Evolutionary conservation across 2,329 filamentous ascomycete species (phyloP).

Genomic region (Cryphonectria nitschkei): DNA sequence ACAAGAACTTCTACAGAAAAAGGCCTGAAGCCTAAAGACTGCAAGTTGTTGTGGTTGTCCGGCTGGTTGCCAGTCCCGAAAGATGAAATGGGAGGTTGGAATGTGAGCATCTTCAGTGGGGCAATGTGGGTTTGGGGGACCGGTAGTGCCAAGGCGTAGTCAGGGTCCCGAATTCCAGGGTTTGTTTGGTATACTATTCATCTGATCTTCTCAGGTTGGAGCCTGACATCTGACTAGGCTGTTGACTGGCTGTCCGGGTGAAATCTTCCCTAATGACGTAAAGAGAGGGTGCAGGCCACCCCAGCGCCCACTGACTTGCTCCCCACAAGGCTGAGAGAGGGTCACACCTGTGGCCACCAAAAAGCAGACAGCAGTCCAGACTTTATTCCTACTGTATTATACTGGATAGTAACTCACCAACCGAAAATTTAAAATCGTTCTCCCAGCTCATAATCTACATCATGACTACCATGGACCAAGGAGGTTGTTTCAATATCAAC

Average conservation of each 20-base stretch:
- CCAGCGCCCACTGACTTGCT: neutral
- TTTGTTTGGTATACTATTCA: neutral
- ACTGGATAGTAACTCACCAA: too few relatives aligned
- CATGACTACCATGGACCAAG: neutral
- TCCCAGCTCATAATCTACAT: neutral
- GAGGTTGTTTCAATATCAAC: too few relatives aligned
- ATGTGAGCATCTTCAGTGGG: constrained; percentile 10
- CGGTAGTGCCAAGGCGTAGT: neutral
- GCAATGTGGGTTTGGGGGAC: neutral
- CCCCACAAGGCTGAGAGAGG: constrained; percentile 6
- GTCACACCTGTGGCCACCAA: neutral
- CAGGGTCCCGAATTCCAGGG: constrained; percentile 5
- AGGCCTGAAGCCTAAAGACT: neutral
- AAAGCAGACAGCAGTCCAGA: too few relatives aligned
- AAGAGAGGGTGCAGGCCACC: neutral
- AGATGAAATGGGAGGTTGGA: constrained; percentile 8
- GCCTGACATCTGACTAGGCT: constrained; percentile 11
- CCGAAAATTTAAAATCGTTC: neutral
- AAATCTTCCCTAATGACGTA: constrained; percentile 22
- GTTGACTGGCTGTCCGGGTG: constrained; percentile 29
- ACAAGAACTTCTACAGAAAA: neutral
- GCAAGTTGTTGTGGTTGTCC: neutral
- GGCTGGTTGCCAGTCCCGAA: neutral
- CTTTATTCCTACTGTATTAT: too few relatives aligned
- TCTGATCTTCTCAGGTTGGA: constrained; percentile 2